Evolutionary conservation across 2,329 filamentous ascomycete species (phyloP).

Genomic region (Trichoderma lentiforme): DNA sequence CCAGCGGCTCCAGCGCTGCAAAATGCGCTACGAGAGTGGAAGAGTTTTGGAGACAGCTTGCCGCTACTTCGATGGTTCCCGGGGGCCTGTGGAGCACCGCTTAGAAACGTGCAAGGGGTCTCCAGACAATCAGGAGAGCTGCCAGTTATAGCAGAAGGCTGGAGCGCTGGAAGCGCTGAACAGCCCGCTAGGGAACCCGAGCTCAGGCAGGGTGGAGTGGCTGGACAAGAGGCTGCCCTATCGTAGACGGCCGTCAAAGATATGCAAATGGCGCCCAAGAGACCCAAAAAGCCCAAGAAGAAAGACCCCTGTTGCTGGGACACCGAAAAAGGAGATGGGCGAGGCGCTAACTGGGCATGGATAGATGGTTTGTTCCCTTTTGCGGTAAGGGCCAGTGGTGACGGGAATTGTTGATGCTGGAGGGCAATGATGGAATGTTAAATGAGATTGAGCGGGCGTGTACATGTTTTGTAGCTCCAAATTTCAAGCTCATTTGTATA

Average conservation of each 20-base stretch:
- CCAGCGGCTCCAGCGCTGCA: background rate
- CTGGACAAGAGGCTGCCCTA: background rate
- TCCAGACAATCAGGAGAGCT: constrained; percentile 7
- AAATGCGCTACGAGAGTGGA: background rate
- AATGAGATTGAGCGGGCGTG: background rate
- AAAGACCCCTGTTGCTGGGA: constrained; percentile 12
- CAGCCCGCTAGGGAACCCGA: background rate
- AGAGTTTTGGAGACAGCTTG: background rate
- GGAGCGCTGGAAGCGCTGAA: constrained; percentile 3
- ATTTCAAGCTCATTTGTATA: background rate
- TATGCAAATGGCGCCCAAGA: background rate
- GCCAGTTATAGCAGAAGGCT: background rate
- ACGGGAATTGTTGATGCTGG: background rate
- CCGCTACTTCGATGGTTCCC: background rate
- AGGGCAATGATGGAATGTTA: constrained; percentile 2
- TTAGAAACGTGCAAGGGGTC: constrained; percentile 10
- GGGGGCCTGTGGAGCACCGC: constrained; percentile 8
- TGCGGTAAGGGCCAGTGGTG: constrained; percentile 1
- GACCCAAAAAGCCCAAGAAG: too few relatives aligned
- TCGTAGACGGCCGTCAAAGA: background rate
- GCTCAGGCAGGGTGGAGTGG: background rate
- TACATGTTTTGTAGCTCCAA: background rate
- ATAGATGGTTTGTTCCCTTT: background rate
- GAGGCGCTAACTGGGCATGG: background rate
- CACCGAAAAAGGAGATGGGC: constrained; percentile 14